phyloP scores from a whole-genome alignment of 345 rosid genomes.

The Ceriops tagal region DNA sequence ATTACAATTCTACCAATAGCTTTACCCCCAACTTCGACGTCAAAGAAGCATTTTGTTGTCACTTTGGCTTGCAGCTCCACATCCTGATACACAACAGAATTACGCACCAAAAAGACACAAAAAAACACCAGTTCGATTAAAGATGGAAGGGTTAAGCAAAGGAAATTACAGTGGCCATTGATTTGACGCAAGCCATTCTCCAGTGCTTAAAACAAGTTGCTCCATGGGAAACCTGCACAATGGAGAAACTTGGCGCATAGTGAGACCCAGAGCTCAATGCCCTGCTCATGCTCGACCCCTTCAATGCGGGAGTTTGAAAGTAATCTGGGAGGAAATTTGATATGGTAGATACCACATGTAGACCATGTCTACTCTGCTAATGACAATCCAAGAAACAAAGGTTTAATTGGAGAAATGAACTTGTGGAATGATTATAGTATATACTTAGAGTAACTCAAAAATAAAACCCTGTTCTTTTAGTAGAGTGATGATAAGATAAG shows the following conservation, averaged over 20 bases:
- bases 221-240: slow-evolving; percentile 30
- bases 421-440: neutral
- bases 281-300: slow-evolving; percentile 30
- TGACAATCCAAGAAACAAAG: neutral
- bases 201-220: slow-evolving; percentile 30
- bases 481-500: neutral
- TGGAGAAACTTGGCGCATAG: slow-evolving; percentile 41
- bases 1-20: slow-evolving; percentile 71
- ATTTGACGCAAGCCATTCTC: slow-evolving; percentile 44
- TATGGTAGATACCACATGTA: slow-evolving; percentile 20
- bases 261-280: slow-evolving; percentile 44
- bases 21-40: slow-evolving; percentile 82
- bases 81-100: slow-evolving; percentile 38
- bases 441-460: neutral
- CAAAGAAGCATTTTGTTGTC: slow-evolving; percentile 78
- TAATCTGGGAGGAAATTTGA: slow-evolving; percentile 24
- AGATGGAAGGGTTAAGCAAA: neutral
- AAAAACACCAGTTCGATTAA: neutral
- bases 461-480: neutral
- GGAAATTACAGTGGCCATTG: slow-evolving; percentile 46
- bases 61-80: slow-evolving; percentile 71
- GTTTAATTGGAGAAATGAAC: neutral
- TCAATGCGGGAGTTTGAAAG: slow-evolving; percentile 22
- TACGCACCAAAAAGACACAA: neutral
- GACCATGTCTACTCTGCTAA: slow-evolving; percentile 30